A percentile compares a stretch with the other conserved stretches of the same genome.
Conservation (phyloP, 805 yeast genomes). For the Metschnikowia anglica region DNA sequence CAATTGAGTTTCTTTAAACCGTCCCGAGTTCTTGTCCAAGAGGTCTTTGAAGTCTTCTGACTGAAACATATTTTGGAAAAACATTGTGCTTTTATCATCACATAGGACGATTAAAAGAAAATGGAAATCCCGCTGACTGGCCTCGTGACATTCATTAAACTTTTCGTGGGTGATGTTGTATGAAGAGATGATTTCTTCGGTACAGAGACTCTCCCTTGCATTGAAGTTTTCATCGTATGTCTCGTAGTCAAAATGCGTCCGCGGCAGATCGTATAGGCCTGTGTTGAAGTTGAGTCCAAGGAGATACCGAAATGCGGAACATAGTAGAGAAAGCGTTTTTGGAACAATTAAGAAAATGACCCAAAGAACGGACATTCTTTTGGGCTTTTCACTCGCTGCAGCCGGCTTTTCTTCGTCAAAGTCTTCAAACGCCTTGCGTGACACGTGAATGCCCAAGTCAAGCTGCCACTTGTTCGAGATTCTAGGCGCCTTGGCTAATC, state of each 20-base stretch:
- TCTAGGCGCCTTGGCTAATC: conserved; percentile 41
- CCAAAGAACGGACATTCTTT: conserved; percentile 35
- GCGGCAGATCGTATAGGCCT: conserved; percentile 24
- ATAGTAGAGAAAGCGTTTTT: conserved; percentile 43
- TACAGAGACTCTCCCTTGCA: background rate
- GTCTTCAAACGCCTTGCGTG: conserved; percentile 22
- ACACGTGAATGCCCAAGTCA: conserved; percentile 40
- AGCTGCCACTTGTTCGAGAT: conserved; percentile 43
- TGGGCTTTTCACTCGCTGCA: conserved; percentile 6
- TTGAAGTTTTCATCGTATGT: conserved; percentile 23
- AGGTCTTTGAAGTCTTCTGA: conserved; percentile 21
- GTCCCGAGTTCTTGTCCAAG: conserved; percentile 23
- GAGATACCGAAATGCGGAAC: conserved; percentile 32
- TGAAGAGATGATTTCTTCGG: background rate
- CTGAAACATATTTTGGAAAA: conserved; percentile 19
- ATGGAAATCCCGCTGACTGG: conserved; percentile 27
- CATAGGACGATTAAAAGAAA: conserved; percentile 38
- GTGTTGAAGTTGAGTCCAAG: conserved; percentile 20
- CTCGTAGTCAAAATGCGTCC: conserved; percentile 26
- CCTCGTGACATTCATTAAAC: conserved; percentile 34
- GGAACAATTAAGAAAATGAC: conserved; percentile 58
- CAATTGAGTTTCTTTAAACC: conserved; percentile 29
- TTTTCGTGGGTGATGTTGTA: conserved; percentile 17
- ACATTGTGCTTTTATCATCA: conserved; percentile 25
- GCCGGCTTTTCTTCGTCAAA: conserved; percentile 5